Base-by-base conservation (phyloP, 1,139 yeast genomes). In the Hyphopichia pseudoburtonii region DNA sequence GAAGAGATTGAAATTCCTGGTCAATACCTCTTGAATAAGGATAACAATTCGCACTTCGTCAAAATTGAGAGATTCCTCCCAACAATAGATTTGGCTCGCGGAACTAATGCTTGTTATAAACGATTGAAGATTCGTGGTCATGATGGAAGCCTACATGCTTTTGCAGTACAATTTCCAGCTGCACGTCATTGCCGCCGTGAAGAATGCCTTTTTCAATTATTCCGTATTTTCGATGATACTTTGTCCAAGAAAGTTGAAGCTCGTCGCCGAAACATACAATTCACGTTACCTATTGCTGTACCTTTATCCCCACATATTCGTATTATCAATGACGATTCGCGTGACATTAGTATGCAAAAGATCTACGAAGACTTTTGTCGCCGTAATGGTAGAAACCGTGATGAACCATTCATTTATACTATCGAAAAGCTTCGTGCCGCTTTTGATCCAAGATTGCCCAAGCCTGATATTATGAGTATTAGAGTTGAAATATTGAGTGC, bases 1-100 rank as follows among this genome's bases (percentile, higher is more conserved):
- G 99, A 94, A 60, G 97, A 94, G 38, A 88, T 94, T 43, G 98
- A 94, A 59, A 83, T 94, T 40, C 98, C 98, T 0, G 98, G 99
- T 1, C 99, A 94, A 57, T 92, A 92, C 55, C 70, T 90, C 52
- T 64, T 82, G 60, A 83, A 85, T 57, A 85, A 83, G 56, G 97
- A 90, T 52, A 85, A 73, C 57, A 92, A 89, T 57, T 70, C 79
- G 31, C 96, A 90, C 59, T 94, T 94, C 57, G 78, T 88, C 38
- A 92, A 90, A 71, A 88, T 94, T 54, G 97, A 89, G 45, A 73
- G 98, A 43, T 94, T 94, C 66, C 67, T 92, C 62, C 94, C 98
- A 3, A 80, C 88, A 0, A 80, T 94, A 41, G 96, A 89, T 47
- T 77, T 89, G 48, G 87, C 90, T 5, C 79, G 98, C 43, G 95